Conservation (phyloP, 140 eudicot species). For the Stevia rebaudiana region DNA sequence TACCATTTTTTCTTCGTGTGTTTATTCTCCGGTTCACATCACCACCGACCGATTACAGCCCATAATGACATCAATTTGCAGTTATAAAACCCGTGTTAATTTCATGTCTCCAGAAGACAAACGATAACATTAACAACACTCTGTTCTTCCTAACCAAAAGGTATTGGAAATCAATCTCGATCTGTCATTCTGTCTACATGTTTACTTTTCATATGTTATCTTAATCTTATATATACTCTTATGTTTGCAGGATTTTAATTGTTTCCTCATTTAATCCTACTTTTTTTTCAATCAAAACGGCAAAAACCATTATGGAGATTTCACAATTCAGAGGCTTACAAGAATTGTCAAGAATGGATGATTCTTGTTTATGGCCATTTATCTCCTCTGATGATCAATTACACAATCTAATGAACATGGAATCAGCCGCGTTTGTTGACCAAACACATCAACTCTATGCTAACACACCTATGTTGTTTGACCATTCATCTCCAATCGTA, state of each 20-base stretch:
- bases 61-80: too few species aligned
- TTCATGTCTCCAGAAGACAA: too few species aligned
- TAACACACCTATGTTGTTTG: conserved; percentile 12
- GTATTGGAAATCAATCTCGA: too few species aligned
- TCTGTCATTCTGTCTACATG: too few species aligned
- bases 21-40: too few species aligned
- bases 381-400: conserved; percentile 43
- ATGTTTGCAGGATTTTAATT: conserved; percentile 5
- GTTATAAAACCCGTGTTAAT: too few species aligned
- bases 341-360: conserved; percentile 62
- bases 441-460: background rate
- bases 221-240: too few species aligned
- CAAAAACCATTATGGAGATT: conserved; percentile 35
- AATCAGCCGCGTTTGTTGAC: conserved; percentile 25
- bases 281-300: background rate
- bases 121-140: too few species aligned
- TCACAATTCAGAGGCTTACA: conserved; percentile 41
- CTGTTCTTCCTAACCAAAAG: too few species aligned
- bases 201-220: too few species aligned
- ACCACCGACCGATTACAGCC: too few species aligned
- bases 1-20: background rate
- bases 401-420: conserved; percentile 17
- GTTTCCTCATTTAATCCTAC: conserved; percentile 4
- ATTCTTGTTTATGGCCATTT: conserved; percentile 44
- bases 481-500: conserved; percentile 15